phyloP scores from a whole-genome alignment of 352 stramenopile species.

The Pythium aquatile region DNA sequence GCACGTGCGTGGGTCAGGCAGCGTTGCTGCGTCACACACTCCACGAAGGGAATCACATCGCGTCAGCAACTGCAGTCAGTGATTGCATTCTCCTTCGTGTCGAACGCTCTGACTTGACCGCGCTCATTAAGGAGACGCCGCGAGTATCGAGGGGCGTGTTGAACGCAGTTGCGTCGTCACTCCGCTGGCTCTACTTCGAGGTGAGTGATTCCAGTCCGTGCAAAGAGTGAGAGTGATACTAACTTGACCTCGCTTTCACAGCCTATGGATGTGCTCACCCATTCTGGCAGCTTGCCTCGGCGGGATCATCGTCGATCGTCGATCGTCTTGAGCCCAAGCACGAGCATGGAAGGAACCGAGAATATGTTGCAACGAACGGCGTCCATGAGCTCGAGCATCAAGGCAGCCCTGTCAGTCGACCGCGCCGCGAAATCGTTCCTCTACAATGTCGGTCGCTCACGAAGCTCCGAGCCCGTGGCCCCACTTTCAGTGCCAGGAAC shows the following conservation, averaged over 20 bases:
- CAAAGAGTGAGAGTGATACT: neutral
- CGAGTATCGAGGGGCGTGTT: constrained; percentile 75
- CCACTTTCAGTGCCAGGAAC: constrained; percentile 34
- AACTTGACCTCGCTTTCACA: constrained; percentile 15
- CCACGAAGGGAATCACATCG: constrained; percentile 68
- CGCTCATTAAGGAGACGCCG: constrained; percentile 69
- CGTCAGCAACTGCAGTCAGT: constrained; percentile 62
- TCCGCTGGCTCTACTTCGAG: constrained; percentile 80
- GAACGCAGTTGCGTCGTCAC: constrained; percentile 69
- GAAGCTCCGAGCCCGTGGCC: constrained; percentile 29
- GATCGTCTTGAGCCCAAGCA: constrained; percentile 23
- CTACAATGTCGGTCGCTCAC: constrained; percentile 60
- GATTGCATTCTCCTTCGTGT: constrained; percentile 79
- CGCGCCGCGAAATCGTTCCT: constrained; percentile 71
- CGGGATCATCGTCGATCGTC: constrained; percentile 44
- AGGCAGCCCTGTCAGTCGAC: constrained; percentile 65
- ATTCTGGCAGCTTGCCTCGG: constrained; percentile 62
- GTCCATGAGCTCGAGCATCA: constrained; percentile 61
- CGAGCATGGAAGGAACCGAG: constrained; percentile 26
- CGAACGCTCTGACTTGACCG: constrained; percentile 59
- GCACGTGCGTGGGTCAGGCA: constrained; percentile 75
- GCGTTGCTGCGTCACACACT: constrained; percentile 62
- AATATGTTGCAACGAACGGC: constrained; percentile 53
- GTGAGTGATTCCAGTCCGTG: constrained; percentile 25
- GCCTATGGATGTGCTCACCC: constrained; percentile 59